Evolutionary conservation across 805 yeast genomes (phyloP).

Genomic region (Candida saitoana): DNA sequence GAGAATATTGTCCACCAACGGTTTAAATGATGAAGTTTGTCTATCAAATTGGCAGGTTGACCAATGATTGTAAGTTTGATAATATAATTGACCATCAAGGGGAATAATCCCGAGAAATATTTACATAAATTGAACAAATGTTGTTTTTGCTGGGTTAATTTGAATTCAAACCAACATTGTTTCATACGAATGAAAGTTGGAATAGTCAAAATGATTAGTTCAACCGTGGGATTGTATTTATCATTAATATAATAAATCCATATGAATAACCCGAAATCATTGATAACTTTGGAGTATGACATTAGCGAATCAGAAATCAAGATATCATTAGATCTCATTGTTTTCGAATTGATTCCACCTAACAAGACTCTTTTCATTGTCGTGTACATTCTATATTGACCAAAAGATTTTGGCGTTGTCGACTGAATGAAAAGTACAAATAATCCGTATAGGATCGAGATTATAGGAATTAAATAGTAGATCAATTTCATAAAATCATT

Average conservation of each 20-base stretch:
- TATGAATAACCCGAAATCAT: conserved; percentile 61
- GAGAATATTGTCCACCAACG: conserved; percentile 42
- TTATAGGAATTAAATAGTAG: conserved; percentile 9
- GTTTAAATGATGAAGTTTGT: conserved; percentile 21
- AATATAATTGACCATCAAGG: conserved; percentile 26
- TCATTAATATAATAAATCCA: conserved; percentile 39
- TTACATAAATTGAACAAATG: conserved; percentile 73
- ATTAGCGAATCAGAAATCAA: conserved; percentile 80
- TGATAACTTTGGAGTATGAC: conserved; percentile 71
- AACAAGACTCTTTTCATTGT: conserved; percentile 49
- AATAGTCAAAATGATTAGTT: conserved; percentile 32
- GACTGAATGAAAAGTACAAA: conserved; percentile 10
- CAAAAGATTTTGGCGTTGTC: conserved; percentile 9
- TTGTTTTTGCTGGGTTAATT: conserved; percentile 42
- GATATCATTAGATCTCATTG: conserved; percentile 72
- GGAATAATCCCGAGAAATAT: conserved; percentile 57
- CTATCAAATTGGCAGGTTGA: conserved; percentile 10
- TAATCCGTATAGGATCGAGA: conserved; percentile 7
- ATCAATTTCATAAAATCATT: conserved; percentile 1
- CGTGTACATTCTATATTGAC: conserved; percentile 41
- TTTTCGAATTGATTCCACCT: conserved; percentile 57
- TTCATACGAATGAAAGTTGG: conserved; percentile 76
- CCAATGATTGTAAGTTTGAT: conserved; percentile 16
- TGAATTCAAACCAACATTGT: conserved; percentile 76
- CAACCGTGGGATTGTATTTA: conserved; percentile 26